Base-by-base conservation (phyloP, 768 basidiomycete genomes). In the Collybia nuda region DNA sequence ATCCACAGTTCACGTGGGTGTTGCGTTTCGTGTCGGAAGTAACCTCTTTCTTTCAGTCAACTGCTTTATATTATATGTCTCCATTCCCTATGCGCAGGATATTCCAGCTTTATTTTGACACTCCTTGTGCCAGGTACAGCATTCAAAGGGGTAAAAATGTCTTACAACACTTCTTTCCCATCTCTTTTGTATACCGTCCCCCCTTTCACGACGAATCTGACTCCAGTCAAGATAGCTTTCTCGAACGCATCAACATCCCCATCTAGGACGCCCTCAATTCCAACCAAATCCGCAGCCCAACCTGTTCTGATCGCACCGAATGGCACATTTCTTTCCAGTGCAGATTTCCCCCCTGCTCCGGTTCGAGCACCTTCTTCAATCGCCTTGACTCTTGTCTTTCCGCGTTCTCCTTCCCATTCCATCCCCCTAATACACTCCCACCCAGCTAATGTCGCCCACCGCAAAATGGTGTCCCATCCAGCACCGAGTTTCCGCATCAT, bases 401-500 rank as follows among this genome's bases (percentile, higher is more conserved):
- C 59, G 5, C 44, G 41, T 6, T 56, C 51, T 5, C 62, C 62
- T 53, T 82, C 79, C 76, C 78, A 80, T 17, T 69, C 66, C 61
- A 68, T 60, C 24, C 74, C 73, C 44, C 79, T 64, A 11, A 85
- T 64, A 48, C 79, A 79, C 56, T 73, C 67, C 82, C 85, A 82
- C 4, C 82, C 83, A 1, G 78, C 77, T 17, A 82, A 60, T 22
- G 83, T 85, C 15, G 70, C 79, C 80, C 81, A 82, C n/a, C 68
- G 67, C 26, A 88, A 63, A 14, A 86, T 78, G 46, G 68, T 67
- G 28, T 65, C 62, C 78, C 78, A 80, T 21, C 68, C 64, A 18
- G 79, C 82, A 1, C 84, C 84, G 1, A 82, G 67, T 22, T 63
- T 58, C 12, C 77, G 75, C 86, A 86, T 85, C 24, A 85, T 62